Percentiles rank a stretch among this genome's conserved stretches.
These are phyloP conservation scores for Podospora pseudopauciseta DNA, from an alignment of 495 filamentous ascomycete species.

Conservation along the genomic window DNA sequence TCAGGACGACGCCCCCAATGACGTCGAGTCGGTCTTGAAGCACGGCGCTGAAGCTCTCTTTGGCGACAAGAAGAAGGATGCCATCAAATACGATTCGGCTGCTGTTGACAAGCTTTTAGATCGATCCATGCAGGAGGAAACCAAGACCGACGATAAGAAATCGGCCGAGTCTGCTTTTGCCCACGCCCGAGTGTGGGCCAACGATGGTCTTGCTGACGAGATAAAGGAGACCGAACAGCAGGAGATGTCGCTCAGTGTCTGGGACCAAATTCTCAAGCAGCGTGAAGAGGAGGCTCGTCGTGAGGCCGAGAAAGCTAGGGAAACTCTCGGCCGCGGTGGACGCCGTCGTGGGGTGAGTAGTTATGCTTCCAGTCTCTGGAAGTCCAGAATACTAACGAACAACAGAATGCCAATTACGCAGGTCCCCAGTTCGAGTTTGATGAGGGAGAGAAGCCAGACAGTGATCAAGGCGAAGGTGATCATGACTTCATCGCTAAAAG, in stretches of 20 bases:
- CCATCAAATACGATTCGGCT: conserved; percentile 70
- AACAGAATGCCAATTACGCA: background rate
- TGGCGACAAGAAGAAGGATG: conserved; percentile 61
- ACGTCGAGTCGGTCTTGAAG: conserved; percentile 83
- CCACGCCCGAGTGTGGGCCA: conserved; percentile 89
- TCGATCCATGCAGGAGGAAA: conserved; percentile 74
- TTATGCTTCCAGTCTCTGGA: background rate
- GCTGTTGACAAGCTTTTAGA: conserved; percentile 87
- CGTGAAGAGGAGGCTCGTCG: conserved; percentile 70
- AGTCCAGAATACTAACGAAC: background rate
- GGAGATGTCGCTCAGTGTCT: conserved; percentile 60
- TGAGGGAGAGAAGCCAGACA: background rate
- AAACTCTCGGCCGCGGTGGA: conserved; percentile 80
- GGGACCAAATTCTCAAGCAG: conserved; percentile 82
- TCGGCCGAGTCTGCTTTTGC: conserved; percentile 76
- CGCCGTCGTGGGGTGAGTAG: conserved; percentile 54
- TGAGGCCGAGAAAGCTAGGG: conserved; percentile 59
- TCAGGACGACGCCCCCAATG: conserved; percentile 67
- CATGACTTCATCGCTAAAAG: background rate
- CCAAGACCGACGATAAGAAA: conserved; percentile 51
- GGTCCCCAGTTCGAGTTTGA: background rate
- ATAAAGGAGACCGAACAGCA: conserved; percentile 49
- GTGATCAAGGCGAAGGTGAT: background rate
- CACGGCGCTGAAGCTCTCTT: conserved; percentile 87
- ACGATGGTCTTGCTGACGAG: conserved; percentile 62